A percentile compares a stretch with the other conserved stretches of the same genome.
phyloP scores from a whole-genome alignment of 371 early-diverging fungal genomes.

The Coelomomyces lativittatus region DNA sequence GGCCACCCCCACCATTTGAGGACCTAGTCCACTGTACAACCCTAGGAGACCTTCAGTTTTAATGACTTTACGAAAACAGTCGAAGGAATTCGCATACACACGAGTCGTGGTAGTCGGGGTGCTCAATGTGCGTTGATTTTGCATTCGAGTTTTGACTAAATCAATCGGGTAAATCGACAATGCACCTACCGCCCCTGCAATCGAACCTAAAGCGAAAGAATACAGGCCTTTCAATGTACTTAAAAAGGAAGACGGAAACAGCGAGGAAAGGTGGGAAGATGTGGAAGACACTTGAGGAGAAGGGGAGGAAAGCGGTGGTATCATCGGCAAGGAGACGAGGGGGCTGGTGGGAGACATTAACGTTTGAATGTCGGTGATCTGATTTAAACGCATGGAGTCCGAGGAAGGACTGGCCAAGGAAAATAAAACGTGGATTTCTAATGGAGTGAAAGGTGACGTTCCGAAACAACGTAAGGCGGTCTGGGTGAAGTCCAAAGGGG shows the following conservation, averaged over 20 bases:
- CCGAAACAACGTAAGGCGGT: too few species aligned
- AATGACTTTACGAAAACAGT: constrained; percentile 85
- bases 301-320: too few species aligned
- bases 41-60: constrained; percentile 78
- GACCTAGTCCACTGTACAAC: constrained; percentile 85
- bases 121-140: constrained; percentile 92
- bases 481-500: too few species aligned
- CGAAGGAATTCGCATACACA: constrained; percentile 76
- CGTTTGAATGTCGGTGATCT: too few species aligned
- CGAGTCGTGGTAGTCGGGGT: constrained; percentile 74
- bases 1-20: constrained; percentile 86
- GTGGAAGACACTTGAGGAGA: too few species aligned
- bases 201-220: constrained; percentile 66
- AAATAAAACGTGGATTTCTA: too few species aligned
- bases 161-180: constrained; percentile 92
- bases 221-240: constrained; percentile 25
- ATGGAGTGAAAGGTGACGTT: too few species aligned
- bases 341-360: too few species aligned
- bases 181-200: constrained; percentile 90
- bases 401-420: too few species aligned
- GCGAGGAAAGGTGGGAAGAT: too few species aligned
- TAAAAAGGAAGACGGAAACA: constrained; percentile 1
- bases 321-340: too few species aligned
- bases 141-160: constrained; percentile 94
- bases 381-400: too few species aligned